Conservation (phyloP, 1,139 yeast genomes). For the Yamadazyma blattariae region DNA sequence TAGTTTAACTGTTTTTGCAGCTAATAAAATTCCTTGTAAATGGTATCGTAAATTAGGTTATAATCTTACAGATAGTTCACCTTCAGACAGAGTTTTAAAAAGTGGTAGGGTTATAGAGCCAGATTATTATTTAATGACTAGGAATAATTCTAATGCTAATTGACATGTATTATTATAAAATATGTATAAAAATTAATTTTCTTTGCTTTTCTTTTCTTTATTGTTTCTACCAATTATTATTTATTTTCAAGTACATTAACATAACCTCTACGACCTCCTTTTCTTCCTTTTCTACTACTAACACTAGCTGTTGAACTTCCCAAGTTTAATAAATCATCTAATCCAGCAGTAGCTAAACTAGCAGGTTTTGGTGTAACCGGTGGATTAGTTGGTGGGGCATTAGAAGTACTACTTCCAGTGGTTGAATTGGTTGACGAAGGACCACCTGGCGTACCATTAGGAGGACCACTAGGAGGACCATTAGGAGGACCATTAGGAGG, state of each 20-base stretch:
- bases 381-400: slow-evolving; percentile 5
- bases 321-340: slow-evolving; percentile 67
- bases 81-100: slow-evolving; percentile 38
- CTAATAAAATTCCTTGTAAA: slow-evolving; percentile 36
- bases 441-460: slow-evolving; percentile 1
- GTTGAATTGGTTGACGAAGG: slow-evolving; percentile 2
- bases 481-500: slow-evolving; percentile 6
- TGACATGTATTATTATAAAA: not conserved
- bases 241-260: slow-evolving; percentile 65
- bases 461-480: slow-evolving; percentile 2
- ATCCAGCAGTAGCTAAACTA: slow-evolving; percentile 46
- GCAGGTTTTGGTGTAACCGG: slow-evolving; percentile 9
- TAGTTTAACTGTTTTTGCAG: slow-evolving; percentile 50
- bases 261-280: slow-evolving; percentile 72
- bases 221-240: not conserved
- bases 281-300: slow-evolving; percentile 51
- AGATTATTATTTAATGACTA: slow-evolving; percentile 12
- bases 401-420: not conserved
- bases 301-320: slow-evolving; percentile 35
- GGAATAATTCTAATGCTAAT: no score
- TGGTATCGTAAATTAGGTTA: slow-evolving; percentile 48
- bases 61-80: slow-evolving; percentile 36
- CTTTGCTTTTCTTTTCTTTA: no score
- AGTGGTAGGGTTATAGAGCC: slow-evolving; percentile 41
- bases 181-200: no score